A percentile compares a stretch with the other conserved stretches of the same genome.
These are phyloP conservation scores for Lactarius sanguifluus DNA, from an alignment of 768 basidiomycete species.

Conservation along the genomic window DNA sequence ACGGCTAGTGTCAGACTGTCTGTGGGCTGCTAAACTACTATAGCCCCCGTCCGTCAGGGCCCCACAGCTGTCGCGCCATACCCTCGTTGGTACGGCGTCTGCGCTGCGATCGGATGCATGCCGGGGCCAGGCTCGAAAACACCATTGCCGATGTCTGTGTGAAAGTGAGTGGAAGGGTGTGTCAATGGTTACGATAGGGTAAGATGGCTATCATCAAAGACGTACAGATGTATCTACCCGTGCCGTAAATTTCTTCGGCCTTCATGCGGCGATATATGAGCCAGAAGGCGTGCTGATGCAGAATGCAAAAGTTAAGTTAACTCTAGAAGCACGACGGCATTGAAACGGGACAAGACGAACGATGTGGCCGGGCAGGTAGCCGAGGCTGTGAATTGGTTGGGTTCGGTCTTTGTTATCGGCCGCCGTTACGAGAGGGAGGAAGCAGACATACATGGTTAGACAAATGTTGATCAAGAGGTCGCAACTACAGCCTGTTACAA, in stretches of 20 bases:
- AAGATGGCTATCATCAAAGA: slow-evolving; percentile 24
- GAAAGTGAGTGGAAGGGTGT: not conserved
- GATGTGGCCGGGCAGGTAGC: slow-evolving; percentile 68
- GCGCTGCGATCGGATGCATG: slow-evolving; percentile 3
- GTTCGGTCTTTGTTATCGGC: slow-evolving; percentile 17
- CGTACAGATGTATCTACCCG: slow-evolving; percentile 75
- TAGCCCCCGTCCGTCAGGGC: not conserved
- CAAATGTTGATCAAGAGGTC: slow-evolving; percentile 84
- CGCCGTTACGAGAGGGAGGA: not conserved
- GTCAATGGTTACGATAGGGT: not conserved
- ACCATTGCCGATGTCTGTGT: slow-evolving; percentile 37
- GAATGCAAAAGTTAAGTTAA: not conserved
- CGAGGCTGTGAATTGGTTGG: slow-evolving; percentile 48
- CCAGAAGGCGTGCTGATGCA: slow-evolving; percentile 82
- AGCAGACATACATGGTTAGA: slow-evolving; percentile 62
- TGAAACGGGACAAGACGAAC: slow-evolving; percentile 36
- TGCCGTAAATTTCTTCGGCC: slow-evolving; percentile 79
- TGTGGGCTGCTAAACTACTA: not conserved
- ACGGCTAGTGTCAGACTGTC: not conserved
- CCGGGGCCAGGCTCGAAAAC: slow-evolving; percentile 20
- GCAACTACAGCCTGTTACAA: slow-evolving; percentile 80
- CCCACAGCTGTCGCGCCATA: slow-evolving; percentile 15
- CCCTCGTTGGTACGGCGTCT: slow-evolving; percentile 10
- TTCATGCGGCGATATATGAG: slow-evolving; percentile 89
- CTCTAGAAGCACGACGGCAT: too few relatives aligned